Evolutionary conservation across 768 basidiomycete genomes (phyloP), one percentile per base, ranked within the genome.

Genomic region (Boletus vinaceobasis): DNA sequence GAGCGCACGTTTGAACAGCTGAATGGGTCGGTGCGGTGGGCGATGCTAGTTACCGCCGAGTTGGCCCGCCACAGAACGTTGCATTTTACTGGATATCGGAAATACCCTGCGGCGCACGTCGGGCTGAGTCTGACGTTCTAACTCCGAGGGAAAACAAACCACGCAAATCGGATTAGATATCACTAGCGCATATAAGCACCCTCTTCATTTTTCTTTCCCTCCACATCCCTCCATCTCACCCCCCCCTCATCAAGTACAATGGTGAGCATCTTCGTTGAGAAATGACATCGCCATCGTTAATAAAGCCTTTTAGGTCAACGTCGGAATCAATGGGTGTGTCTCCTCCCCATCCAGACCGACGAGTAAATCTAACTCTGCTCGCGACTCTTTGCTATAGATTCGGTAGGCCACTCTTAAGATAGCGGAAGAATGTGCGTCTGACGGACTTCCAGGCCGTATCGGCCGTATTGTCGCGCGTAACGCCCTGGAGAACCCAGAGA

Each of bases 381-480:
- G n/a, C 10, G 39, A n/a, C 54, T 46, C 40, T 44, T 56, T 62
- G 11, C 53, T 61, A 48, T 63, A 52, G 88, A 79, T 93, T 93
- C 75, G 90, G 91, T 91, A 70, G 70, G 87, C 67, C 23, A 14
- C 29, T 19, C 26, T 35, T 46, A 21, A 2, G 21, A 9, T 36
- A n/a, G 0, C n/a, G 4, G 19, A 11, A 39, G 19, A 1, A 17
- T 10, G 1, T 19, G 39, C 52, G 3, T 46, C 58, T 68, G 44
- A 71, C 39, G 4, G 43, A 64, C n/a, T 67, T 38, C 7, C 13
- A 70, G 96, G 96, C 81, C 96, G 97, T 81, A 98, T 98, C 71
- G 96, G 97, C 74, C 96, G 97, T 76, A 96, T 98, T 73, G 97
- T 98, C 61, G 80, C 89, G 74, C 89, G 97, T 65, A 98, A 98